Base-by-base conservation (phyloP, 768 basidiomycete genomes). In the Termitomyces sp. region DNA sequence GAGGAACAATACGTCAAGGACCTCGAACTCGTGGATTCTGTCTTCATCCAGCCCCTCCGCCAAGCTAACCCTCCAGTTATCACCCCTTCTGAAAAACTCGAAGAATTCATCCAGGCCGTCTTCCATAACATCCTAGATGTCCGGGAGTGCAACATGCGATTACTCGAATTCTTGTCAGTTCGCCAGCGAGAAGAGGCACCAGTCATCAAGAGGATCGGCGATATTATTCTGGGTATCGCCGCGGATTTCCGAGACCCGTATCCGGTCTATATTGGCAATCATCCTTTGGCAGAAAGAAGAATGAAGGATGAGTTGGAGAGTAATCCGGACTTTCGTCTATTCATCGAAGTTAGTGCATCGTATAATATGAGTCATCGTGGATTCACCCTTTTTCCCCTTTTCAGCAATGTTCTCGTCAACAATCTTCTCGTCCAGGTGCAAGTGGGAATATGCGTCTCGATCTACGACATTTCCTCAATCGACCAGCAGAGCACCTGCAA, bases 1-100 rank as follows among this genome's bases (percentile, higher is more conserved):
- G 97, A 98, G 71, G 87, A 91, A 64, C 88, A 93, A 69, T 97
- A 96, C 68, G 77, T 93, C 53, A 84, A 87, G 50, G 96, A 99
- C 68, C 82, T 99, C 18, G 85, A 93, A 53, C 82, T 87, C 3
- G 82, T 98, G 54, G 91, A 95, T 65, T 77, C 82, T 8, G 88
- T 92, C 38, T 77, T 80, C 61, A 75, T 79, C 46, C 74, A 77
- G 20, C 82, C 82, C 1, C 73, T 88, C 7, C 75, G 76, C 8
- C 64, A 56, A 13, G 77, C 80, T 9, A 68, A 77, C 26, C 79
- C 79, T 64, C 70, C 74, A 54, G 72, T 79, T 55, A 78, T 82
- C 59, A 77, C 81, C 1, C 76, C 80, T 1, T 67, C 55, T 14
- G 63, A 81, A n/a, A 77, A 84, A 33, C 72, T 96, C 13, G 85